A percentile compares a stretch with the other conserved stretches of the same genome.
These are phyloP conservation scores for Apostasia ramifera DNA, from an alignment of 106 monocot species.

Conservation along the genomic window DNA sequence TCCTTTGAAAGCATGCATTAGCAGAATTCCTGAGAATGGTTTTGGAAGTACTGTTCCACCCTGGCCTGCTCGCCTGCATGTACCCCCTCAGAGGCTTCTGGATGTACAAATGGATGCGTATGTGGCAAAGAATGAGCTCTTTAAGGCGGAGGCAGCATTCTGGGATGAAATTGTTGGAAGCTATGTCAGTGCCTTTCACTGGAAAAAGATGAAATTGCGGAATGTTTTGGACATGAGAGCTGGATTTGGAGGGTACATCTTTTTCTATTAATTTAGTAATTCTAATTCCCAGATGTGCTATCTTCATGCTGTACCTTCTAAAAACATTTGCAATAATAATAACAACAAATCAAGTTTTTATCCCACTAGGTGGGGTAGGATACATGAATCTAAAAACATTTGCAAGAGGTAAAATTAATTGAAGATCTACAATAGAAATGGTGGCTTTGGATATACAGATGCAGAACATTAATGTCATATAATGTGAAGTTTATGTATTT, in stretches of 20 bases:
- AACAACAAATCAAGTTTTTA: too few species aligned
- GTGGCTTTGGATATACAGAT: too few species aligned
- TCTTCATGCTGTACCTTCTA: too few species aligned
- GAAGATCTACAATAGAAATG: too few species aligned
- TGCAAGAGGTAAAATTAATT: too few species aligned
- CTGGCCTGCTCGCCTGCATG: slow-evolving; percentile 74
- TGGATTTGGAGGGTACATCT: slow-evolving; percentile 85
- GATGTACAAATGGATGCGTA: slow-evolving; percentile 77
- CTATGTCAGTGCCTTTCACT: slow-evolving; percentile 44
- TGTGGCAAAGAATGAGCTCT: slow-evolving; percentile 66
- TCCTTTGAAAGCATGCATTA: slow-evolving; percentile 75
- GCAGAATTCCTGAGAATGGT: slow-evolving; percentile 65
- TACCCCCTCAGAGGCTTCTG: slow-evolving; percentile 66
- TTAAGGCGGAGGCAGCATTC: slow-evolving; percentile 61
- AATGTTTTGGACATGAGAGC: slow-evolving; percentile 98
- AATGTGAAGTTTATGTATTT: too few species aligned
- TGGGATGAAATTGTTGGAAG: slow-evolving; percentile 62
- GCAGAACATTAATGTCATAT: too few species aligned
- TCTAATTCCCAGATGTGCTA: too few species aligned
- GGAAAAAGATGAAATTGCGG: slow-evolving; percentile 57
- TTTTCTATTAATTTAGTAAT: background rate
- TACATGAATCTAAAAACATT: too few species aligned
- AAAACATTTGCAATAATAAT: too few species aligned
- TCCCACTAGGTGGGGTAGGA: too few species aligned
- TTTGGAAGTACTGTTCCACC: slow-evolving; percentile 48